Evolutionary conservation across 306 rosid genomes (phyloP).

Genomic region (Sicyos baderoa): DNA sequence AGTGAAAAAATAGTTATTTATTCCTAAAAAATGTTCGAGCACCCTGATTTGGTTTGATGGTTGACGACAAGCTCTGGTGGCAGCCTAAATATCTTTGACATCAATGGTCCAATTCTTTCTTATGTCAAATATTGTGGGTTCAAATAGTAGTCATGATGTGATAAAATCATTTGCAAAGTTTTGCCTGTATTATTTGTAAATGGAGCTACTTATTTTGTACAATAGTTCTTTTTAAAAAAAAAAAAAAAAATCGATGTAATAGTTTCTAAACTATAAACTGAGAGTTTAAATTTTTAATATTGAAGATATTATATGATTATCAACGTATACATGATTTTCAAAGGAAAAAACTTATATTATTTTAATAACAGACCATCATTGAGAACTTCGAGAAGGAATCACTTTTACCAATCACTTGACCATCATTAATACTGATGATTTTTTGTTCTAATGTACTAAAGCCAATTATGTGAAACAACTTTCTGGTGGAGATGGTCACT

Average conservation of each 20-base stretch:
- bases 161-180: neutral
- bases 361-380: neutral
- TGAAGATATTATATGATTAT: neutral
- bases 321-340: neutral
- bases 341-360: neutral
- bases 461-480: neutral
- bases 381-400: neutral
- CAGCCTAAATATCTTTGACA: too few species aligned
- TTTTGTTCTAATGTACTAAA: neutral
- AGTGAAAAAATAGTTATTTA: neutral
- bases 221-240: neutral
- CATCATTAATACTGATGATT: neutral
- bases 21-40: too few species aligned
- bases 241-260: too few species aligned
- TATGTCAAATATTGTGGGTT: neutral
- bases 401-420: neutral
- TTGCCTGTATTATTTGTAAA: neutral
- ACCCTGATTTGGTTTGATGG: too few species aligned
- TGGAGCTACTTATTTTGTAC: too few species aligned
- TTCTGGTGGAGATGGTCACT: too few species aligned
- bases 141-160: neutral
- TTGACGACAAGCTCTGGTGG: too few species aligned
- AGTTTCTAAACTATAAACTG: too few species aligned
- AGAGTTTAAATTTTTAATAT: too few species aligned
- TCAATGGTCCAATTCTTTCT: too few species aligned